Base-by-base conservation (phyloP, 345 rosid genomes). In the Rhodamnia rubescens region DNA sequence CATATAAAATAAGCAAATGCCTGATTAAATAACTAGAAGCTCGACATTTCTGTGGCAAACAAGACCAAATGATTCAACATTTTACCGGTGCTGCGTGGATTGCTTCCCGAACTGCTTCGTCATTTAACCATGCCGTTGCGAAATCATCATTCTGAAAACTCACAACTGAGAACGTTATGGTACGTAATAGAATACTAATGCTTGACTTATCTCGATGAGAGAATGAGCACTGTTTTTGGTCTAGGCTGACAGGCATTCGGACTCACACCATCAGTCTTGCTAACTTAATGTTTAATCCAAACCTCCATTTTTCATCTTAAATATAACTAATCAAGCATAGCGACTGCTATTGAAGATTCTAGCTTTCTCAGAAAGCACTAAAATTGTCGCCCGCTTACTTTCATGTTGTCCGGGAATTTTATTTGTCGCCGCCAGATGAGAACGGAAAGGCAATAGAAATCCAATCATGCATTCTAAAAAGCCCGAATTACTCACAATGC, bases 51-150 rank as follows among this genome's bases (percentile, higher is more conserved):
- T 44, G 44, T 2, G 7, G 53, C 56, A 29, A 18, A 69, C 12
- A 22, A n/a, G 22, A 61, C 24, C 12, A 56, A n/a, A n/a, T 11
- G 82, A 11, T 50, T 50, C 22, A 18, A 80, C 42, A 57, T 44
- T 8, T 74, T 90, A 92, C 94, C 21, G 89, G 86, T 20, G 88
- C 84, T 8, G 93, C 95, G 52, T 93, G 95, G 52, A 93, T 83
- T 57, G 92, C 93, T 82, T 85, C 85, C 85, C 95, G 87, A 9
- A 93, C 92, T 44, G 88, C 61, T 84, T 85, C 89, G 40, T 92
- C 90, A 13, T 93, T 91, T 15, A 93, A 84, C 95, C 94, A 93
- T 15, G 58, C 32, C 1, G 85, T 90, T 5, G 94, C 94, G 11
- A 91, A 84, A 53, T 89, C 91, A 82, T 93, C 95, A 24, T 88